A percentile compares a stretch with the other conserved stretches of the same genome.
Conservation (phyloP, 2,329 filamentous ascomycete species). For the Pestalotiopsis sp. region DNA sequence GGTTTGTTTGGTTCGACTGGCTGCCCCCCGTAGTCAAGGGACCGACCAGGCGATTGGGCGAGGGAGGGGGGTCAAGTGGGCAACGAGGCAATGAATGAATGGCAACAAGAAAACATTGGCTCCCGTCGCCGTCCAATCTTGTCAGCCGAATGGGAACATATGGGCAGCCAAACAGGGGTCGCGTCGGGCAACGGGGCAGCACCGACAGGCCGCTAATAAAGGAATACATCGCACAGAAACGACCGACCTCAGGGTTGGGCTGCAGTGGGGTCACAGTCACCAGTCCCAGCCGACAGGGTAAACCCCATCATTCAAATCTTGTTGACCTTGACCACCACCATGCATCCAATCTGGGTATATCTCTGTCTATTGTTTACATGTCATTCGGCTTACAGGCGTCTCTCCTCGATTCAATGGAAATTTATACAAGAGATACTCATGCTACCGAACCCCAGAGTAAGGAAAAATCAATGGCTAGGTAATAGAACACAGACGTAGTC, state of each 20-base stretch:
- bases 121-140: not conserved
- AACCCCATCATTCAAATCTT: not conserved
- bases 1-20: constrained; percentile 10
- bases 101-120: not conserved
- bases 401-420: too few relatives aligned
- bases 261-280: not conserved
- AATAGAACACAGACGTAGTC: too few relatives aligned
- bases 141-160: not conserved
- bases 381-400: too few relatives aligned
- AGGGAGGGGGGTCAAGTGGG: not conserved
- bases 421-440: too few relatives aligned
- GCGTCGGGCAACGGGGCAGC: constrained; percentile 12
- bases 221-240: not conserved
- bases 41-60: not conserved
- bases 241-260: not conserved
- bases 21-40: not conserved
- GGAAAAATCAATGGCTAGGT: too few relatives aligned
- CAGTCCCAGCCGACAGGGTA: not conserved
- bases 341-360: not conserved
- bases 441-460: too few relatives aligned
- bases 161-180: constrained; percentile 5
- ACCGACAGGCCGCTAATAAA: not conserved
- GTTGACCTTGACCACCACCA: not conserved
- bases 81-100: not conserved
- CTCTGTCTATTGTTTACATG: not conserved